phyloP scores from a whole-genome alignment of 2,329 filamentous ascomycete species.

The Stagonosporopsis rhizophila region DNA sequence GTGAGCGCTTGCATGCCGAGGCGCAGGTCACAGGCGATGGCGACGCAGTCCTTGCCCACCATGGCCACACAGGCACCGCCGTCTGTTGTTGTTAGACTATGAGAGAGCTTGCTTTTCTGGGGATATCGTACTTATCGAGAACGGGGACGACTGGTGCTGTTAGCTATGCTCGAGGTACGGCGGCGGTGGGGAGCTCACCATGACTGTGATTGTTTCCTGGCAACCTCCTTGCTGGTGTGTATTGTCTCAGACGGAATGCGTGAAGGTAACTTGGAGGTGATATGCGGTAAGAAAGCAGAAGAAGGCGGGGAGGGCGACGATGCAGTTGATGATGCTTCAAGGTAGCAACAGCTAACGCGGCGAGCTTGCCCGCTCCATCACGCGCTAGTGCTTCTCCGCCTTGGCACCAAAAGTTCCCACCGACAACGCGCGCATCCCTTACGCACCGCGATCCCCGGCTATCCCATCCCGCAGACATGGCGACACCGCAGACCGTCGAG shows the following conservation, averaged over 20 bases:
- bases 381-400: conserved; percentile 1
- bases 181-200: conserved; percentile 45
- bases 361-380: conserved; percentile 8
- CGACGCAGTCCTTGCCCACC: conserved; percentile 99
- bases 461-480: conserved; percentile 25
- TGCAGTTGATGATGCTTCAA: conserved; percentile 13
- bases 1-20: conserved; percentile 96
- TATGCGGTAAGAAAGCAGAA: no score
- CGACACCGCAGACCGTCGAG: conserved; percentile 48
- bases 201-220: conserved; percentile 33
- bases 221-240: conserved; percentile 2
- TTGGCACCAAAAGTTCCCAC: conserved; percentile 13
- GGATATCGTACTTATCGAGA: conserved; percentile 81
- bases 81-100: conserved; percentile 55
- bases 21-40: conserved; percentile 98
- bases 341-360: conserved; percentile 34
- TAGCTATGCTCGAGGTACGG: conserved; percentile 34
- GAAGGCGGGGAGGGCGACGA: not conserved
- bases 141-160: conserved; percentile 76
- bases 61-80: conserved; percentile 97
- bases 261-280: not conserved
- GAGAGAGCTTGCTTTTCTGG: conserved; percentile 15
- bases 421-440: not conserved
- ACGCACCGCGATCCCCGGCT: not conserved
- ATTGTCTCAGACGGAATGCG: not conserved